Base-by-base conservation (phyloP, 164 flowering plant species). In the Piper betle region DNA sequence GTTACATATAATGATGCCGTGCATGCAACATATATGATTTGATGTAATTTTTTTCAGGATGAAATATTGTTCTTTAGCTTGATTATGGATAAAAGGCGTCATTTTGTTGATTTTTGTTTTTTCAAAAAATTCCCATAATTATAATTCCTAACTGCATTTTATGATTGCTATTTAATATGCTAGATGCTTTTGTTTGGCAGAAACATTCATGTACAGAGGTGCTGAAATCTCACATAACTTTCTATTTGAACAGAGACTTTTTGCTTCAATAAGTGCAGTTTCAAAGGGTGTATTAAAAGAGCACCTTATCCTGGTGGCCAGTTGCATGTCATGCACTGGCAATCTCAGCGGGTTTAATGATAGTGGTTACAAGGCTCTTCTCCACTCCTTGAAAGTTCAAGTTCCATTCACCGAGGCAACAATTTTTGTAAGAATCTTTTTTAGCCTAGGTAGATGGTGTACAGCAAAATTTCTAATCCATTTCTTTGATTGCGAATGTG, bases 371-470 rank as follows among this genome's bases (percentile, higher is more conserved):
- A 94, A 88, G 75, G 82, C 96, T 18, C 57, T 91, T 33, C 79
- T 82, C 52, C 83, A 78, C 13, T 72, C 96, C 37, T 68, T 84
- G 62, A 77, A 79, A 68, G 75, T 91, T 54, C 87, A 88, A 80
- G 89, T 83, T 19, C 99, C 99, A 59, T 88, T 94, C 64, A 85
- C 91, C 2, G 97, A 85, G 67, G 97, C 99, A 39, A 94, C 96
- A 37, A 76, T 86, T 4, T 79, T 69, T 84, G 99, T 93, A 81
- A 76, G 99, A 7, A 63, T 0, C 40, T 60, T 41, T 40, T 40
- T 3, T 7, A 41, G 16, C 18, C 55, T 6, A 16, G 5, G 8
- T 53, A 16, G 55, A 53, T 17, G 55, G n/a, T 8, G 13, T 25
- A 37, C 12, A 9, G 37, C 42, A 10, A 20, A 38, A 42, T 57